phyloP scores from a whole-genome alignment of 345 rosid species.

The Aegle marmelos region DNA sequence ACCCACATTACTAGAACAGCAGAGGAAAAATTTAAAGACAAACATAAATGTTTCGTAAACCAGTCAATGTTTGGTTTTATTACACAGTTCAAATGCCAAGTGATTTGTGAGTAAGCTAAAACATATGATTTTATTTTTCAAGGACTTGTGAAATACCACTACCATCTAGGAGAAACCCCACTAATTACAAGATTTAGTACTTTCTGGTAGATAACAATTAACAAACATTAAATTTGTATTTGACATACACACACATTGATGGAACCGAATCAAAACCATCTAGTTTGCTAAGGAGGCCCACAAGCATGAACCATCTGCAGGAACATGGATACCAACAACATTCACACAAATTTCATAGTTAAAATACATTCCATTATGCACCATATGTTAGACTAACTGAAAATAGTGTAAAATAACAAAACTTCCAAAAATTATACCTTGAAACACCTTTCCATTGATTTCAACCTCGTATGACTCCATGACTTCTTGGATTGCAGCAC shows the following conservation, averaged over 20 bases:
- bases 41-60: neutral
- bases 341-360: neutral
- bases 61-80: neutral
- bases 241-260: neutral
- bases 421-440: conserved; percentile 48
- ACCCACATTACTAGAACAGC: neutral
- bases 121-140: neutral
- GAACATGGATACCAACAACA: neutral
- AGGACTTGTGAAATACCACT: neutral
- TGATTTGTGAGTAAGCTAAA: neutral
- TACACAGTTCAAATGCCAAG: neutral
- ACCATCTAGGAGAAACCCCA: neutral
- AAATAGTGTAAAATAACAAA: neutral
- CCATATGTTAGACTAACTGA: neutral
- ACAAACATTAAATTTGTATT: neutral
- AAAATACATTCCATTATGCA: neutral
- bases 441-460: conserved; percentile 87
- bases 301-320: neutral
- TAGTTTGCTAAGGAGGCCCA: neutral
- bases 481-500: conserved; percentile 98
- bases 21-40: neutral
- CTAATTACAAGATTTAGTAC: neutral
- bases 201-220: neutral
- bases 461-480: conserved; percentile 99
- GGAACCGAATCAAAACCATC: neutral